Base-by-base conservation (phyloP, 2,329 filamentous ascomycete genomes). In the Venturia nashicola region DNA sequence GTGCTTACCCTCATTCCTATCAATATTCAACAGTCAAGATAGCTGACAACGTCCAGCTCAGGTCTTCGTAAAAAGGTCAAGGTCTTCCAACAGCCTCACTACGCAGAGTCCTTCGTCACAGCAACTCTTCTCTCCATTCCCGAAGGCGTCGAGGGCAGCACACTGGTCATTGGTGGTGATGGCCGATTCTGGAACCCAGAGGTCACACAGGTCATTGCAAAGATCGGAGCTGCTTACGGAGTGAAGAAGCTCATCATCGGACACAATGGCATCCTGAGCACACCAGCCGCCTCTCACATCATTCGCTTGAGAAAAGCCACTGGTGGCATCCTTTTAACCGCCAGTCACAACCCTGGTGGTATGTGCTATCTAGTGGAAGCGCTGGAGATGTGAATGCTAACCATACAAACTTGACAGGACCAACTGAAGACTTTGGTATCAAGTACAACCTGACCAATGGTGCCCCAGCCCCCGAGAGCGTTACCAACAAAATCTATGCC, bases 371-470 rank as follows among this genome's bases (percentile, higher is more conserved):
- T 27, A 66, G 59, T 27, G 59, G 40, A 51, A 34, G 44, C 20
- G 54, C 20, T 39, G 42, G 65, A 12, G 20, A 51, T 20, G 61
- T 27, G 61, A 32, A 63, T 27, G 14, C 59, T 60, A 23, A 60
- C n/a, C 14, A 4, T 34, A 23, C 14, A 20, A 39, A 34, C 48
- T 59, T 60, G 39, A 32, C 70, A 96, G 91, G 92, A 61, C 94
- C 94, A 67, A 88, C 85, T 70, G 89, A 94, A 75, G 94, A 99
- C 78, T 99, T 99, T 72, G 94, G 94, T 71, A 99, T 99, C 86
- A 99, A 99, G 82, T 99, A 99, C 85, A 99, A 99, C 83, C 83
- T 99, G 65, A 82, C 91, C 76, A 97, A 99, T 73, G 94, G 94
- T 71, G 94, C 92, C 64, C 94, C 94, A 54, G 94, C 94, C 64